Evolutionary conservation across 1,284 basidiomycete species (phyloP), one percentile per base, ranked within the genome.

Genomic region (Ustilago esculenta): DNA sequence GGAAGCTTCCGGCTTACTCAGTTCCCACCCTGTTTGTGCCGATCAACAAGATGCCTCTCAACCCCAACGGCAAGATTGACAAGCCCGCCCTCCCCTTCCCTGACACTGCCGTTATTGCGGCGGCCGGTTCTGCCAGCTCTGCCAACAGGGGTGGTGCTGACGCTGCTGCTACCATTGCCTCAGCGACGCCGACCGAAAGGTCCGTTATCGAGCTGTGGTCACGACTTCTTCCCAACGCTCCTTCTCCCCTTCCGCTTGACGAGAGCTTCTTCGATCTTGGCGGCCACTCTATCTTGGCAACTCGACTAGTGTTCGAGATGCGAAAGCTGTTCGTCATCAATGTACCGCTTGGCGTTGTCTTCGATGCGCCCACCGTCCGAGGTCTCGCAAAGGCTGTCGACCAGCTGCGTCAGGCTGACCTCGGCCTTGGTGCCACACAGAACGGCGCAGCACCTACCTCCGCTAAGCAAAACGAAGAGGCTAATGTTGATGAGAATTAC

Each of bases 181-280:
- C 83, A 25, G 60, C 64, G 5, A 88, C 86, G 1, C 84, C 90
- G 0, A 95, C 92, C 0, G 92, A 97, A 83, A 85, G 89, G 76
- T 88, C 87, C 1, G 88, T 98, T 14, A 45, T 80, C 88, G 89
- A 77, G 85, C 86, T 47, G 88, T 99, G 95, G 94, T 82, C 88
- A 5, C 85, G 83, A 48, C 87, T 98, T 35, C 87, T 99, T 10
- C 92, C 94, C 6, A 90, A 89, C 52, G 86, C 91, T 3, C 89
- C 92, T 0, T 84, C 87, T 9, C 87, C 89, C 2, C 89, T 98
- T 42, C 90, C 92, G 11, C 83, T 91, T 10, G 91, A 98, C 81
- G 96, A 98, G 80, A 92, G 88, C 83, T 99, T 99, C 87, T 98
- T 98, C 84, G 96, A 99, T 83, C 87, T 98, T 25, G 96, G 96